Base-by-base conservation (phyloP, 768 basidiomycete genomes). In the Leccinum aurantiacum region DNA sequence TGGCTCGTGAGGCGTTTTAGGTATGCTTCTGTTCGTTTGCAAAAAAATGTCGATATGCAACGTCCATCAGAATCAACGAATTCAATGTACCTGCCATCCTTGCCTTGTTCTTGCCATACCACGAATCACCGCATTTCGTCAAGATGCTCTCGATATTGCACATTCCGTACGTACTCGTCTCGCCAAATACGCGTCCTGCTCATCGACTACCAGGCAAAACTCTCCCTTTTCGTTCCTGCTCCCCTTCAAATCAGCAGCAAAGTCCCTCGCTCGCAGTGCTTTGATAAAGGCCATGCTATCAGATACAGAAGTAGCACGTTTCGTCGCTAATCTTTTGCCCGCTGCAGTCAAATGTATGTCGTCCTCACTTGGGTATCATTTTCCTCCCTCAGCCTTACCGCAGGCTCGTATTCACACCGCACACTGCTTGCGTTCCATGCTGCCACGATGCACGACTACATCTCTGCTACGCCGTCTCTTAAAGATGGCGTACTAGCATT, bases 1-100 rank as follows among this genome's bases (percentile, higher is more conserved):
- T 99, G 96, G 96, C 82, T 98, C 25, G 93, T 98, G 3, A 80
- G 92, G 67, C 80, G 95, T 58, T 97, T 98, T 75, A 87, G 95
- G 95, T 93, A 63, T 46, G 84, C 15, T 5, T 53, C 3, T 1
- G 60, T 15, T n/a, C 10, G 3, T 2, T 14, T 57, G 9, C 31
- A 5, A 5, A 14, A 14, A n/a, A 24, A 13, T 38, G 49, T 59
- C 49, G 13, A 53, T 48, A 31, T 50, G 6, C 44, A 53, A 63
- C 27, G 3, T 44, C 25, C 41, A 11, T 56, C 17, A 98, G 96
- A 71, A 85, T 98, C 27, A 83, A 98, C 69, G 95, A 98, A 71
- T 94, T 98, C 78, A 97, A 98, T 67, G 81, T 95, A 56, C 83
- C 89, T 56, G 81, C 83, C 24, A 70, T 95, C 27, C 80, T 98